These are phyloP conservation scores for Candida xiaguanensis DNA, from an alignment of 805 yeast genomes.

Conservation along the genomic window DNA sequence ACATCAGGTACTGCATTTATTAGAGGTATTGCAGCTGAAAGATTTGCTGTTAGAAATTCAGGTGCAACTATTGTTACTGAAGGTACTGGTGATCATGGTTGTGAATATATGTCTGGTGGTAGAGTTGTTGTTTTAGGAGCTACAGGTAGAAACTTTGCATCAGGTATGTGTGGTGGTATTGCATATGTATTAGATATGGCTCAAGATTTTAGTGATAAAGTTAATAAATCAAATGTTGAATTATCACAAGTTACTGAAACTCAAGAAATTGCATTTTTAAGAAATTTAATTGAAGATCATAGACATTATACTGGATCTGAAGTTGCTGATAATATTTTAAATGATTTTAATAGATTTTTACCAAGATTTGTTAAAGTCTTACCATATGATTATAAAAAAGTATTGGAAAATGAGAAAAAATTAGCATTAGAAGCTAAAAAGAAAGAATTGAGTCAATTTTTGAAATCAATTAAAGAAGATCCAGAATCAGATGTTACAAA, in stretches of 20 bases:
- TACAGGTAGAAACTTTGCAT: conserved; percentile 91
- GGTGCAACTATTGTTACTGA: conserved; percentile 97
- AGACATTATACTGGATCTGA: conserved; percentile 92
- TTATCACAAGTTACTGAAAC: conserved; percentile 77
- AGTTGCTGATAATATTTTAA: conserved; percentile 77
- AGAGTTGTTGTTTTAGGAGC: conserved; percentile 89
- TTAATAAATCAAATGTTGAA: conserved; percentile 80
- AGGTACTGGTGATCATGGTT: conserved; percentile 97
- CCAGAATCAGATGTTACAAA: conserved; percentile 84
- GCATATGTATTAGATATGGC: conserved; percentile 95
- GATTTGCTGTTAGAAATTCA: conserved; percentile 97
- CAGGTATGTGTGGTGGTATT: conserved; percentile 99
- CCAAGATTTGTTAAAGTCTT: conserved; percentile 90
- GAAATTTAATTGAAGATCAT: conserved; percentile 92
- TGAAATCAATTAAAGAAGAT: conserved; percentile 73
- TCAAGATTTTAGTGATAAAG: conserved; percentile 74
- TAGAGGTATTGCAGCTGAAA: conserved; percentile 97
- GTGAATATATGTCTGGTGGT: conserved; percentile 99
- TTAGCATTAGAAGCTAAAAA: conserved; percentile 61
- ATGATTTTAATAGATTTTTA: conserved; percentile 82
- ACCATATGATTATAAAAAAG: conserved; percentile 88
- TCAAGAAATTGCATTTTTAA: conserved; percentile 86
- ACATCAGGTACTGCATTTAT: conserved; percentile 92
- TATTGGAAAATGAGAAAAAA: conserved; percentile 72
- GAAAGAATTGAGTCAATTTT: conserved; percentile 61